Percentiles rank a stretch among this genome's conserved stretches.
Conservation (phyloP, 768 basidiomycete species). For the Dioszegia crocea region DNA sequence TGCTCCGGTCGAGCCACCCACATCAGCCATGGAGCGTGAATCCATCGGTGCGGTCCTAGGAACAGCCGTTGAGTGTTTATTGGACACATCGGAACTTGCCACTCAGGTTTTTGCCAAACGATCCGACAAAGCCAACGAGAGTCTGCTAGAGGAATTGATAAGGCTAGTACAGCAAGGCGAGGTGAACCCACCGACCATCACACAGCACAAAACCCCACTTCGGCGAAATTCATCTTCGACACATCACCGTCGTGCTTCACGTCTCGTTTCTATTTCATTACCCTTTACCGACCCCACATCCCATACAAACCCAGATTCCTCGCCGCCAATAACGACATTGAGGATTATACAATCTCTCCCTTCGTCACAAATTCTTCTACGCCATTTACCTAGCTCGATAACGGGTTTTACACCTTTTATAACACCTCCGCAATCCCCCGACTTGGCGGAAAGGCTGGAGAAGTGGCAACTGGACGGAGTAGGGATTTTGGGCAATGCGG, state of each 20-base stretch:
- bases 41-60: slow-evolving; percentile 19
- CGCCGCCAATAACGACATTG: slow-evolving; percentile 65
- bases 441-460: slow-evolving; percentile 11
- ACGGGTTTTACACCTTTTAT: slow-evolving; percentile 80
- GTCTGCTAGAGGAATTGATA: slow-evolving; percentile 40
- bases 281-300: slow-evolving; percentile 11
- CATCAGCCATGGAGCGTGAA: slow-evolving; percentile 10
- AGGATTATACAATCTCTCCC: slow-evolving; percentile 67
- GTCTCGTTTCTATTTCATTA: slow-evolving; percentile 51
- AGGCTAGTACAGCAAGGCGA: slow-evolving; percentile 35
- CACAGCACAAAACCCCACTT: background rate
- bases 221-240: slow-evolving; percentile 10
- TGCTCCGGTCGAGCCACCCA: background rate
- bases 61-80: slow-evolving; percentile 25
- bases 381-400: slow-evolving; percentile 67
- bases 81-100: slow-evolving; percentile 27
- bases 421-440: slow-evolving; percentile 56
- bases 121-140: slow-evolving; percentile 6
- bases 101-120: slow-evolving; percentile 22
- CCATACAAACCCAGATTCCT: slow-evolving; percentile 43
- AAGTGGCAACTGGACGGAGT: slow-evolving; percentile 23
- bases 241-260: slow-evolving; percentile 37
- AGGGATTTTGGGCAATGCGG: slow-evolving; percentile 15
- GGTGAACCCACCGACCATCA: background rate
- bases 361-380: slow-evolving; percentile 70